Conservation (phyloP, 441 rosid species). For the Corymbia citriodora region DNA sequence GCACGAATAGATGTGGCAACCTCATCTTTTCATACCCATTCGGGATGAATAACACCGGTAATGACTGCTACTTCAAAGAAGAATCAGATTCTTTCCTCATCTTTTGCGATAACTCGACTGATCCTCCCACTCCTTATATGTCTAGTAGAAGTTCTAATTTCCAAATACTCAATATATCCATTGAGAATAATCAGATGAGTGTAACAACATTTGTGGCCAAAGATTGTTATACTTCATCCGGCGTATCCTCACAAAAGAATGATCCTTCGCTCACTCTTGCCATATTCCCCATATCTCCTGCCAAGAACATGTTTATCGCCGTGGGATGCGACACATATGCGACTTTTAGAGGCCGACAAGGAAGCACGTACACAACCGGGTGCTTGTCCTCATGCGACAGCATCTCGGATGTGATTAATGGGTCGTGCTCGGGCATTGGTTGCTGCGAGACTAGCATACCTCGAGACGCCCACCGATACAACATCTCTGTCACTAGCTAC, state of each 20-base stretch:
- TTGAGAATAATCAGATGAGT: background rate
- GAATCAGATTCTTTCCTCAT: background rate
- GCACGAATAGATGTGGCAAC: constrained; percentile 19
- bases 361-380: background rate
- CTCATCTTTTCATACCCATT: constrained; percentile 28
- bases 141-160: accelerated
- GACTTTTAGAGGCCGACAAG: background rate
- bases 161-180: constrained; percentile 7
- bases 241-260: background rate
- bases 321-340: constrained; percentile 36
- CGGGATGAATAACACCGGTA: constrained; percentile 1
- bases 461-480: background rate
- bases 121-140: constrained; percentile 2
- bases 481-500: background rate
- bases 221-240: constrained; percentile 14
- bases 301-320: constrained; percentile 12
- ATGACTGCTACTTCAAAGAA: constrained; percentile 8
- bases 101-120: background rate
- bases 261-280: background rate
- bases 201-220: background rate
- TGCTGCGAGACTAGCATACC: constrained; percentile 12
- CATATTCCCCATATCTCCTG: constrained; percentile 13
- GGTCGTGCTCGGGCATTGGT: constrained; percentile 11
- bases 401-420: background rate
- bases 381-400: constrained; percentile 2